A percentile compares a stretch with the other conserved stretches of the same genome.
Evolutionary conservation across 768 basidiomycete species (phyloP).

Genomic region (Pleurotus platypus): DNA sequence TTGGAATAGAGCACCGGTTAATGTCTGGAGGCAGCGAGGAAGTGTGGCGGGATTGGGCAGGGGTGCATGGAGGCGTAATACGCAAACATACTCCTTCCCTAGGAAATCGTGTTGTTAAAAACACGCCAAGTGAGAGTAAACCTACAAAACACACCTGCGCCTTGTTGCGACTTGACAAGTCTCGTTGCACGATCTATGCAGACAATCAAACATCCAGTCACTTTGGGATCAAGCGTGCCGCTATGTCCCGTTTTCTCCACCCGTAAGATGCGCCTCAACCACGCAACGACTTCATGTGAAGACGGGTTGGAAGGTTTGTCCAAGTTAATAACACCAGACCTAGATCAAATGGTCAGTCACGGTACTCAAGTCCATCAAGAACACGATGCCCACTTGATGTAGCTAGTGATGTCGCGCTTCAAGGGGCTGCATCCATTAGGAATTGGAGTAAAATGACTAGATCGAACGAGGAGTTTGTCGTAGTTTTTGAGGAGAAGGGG

Average conservation of each 20-base stretch:
- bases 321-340: conserved; percentile 97
- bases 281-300: conserved; percentile 98
- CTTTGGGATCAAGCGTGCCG: conserved; percentile 97
- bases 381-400: conserved; percentile 71
- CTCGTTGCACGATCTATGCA: conserved; percentile 99
- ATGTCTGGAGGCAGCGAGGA: conserved; percentile 90
- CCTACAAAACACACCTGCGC: conserved; percentile 65
- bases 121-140: background rate
- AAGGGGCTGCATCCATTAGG: conserved; percentile 91
- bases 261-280: conserved; percentile 94
- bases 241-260: conserved; percentile 99
- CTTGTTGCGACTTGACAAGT: conserved; percentile 97
- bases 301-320: conserved; percentile 99
- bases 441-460: conserved; percentile 97
- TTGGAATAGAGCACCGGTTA: conserved; percentile 98
- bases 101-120: conserved; percentile 2
- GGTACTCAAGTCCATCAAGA: background rate
- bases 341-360: conserved; percentile 25
- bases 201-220: conserved; percentile 97
- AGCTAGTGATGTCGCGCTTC: conserved; percentile 88
- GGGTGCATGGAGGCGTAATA: conserved; percentile 84
- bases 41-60: conserved; percentile 82
- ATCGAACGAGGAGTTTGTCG: conserved; percentile 92
- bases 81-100: conserved; percentile 99
- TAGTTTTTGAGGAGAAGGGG: conserved; percentile 98